phyloP scores from a whole-genome alignment of 768 basidiomycete genomes.

The Suillus fuscotomentosus region DNA sequence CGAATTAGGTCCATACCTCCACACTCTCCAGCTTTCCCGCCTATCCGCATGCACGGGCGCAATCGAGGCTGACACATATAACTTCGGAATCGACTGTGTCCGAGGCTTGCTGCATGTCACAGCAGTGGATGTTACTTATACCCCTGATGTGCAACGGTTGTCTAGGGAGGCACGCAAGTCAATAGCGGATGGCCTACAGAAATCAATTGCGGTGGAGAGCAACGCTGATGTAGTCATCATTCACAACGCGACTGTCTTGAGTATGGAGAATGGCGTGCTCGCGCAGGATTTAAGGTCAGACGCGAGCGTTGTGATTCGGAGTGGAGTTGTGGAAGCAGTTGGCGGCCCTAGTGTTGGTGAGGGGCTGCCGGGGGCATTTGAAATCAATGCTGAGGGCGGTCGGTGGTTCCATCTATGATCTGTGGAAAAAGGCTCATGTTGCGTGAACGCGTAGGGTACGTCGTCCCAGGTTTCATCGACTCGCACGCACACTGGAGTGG shows the following conservation, averaged over 20 bases:
- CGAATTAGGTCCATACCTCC: conserved; percentile 57
- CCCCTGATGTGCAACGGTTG: conserved; percentile 59
- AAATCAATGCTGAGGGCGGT: conserved; percentile 66
- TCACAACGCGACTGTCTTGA: conserved; percentile 66
- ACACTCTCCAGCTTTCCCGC: conserved; percentile 56
- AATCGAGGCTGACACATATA: conserved; percentile 47
- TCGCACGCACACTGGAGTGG: conserved; percentile 77
- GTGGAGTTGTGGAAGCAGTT: conserved; percentile 57
- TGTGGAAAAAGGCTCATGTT: background rate
- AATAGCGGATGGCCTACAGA: background rate
- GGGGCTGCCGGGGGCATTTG: conserved; percentile 38
- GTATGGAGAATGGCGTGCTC: conserved; percentile 58
- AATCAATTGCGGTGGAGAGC: conserved; percentile 8
- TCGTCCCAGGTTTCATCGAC: conserved; percentile 74
- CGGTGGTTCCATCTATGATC: conserved; percentile 13
- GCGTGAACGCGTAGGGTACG: conserved; percentile 42
- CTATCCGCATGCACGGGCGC: conserved; percentile 46
- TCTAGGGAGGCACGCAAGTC: conserved; percentile 44
- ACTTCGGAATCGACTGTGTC: conserved; percentile 64
- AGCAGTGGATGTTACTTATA: conserved; percentile 56
- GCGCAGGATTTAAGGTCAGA: conserved; percentile 48
- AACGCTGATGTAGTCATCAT: conserved; percentile 50
- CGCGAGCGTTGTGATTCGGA: conserved; percentile 52
- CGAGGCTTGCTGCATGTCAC: conserved; percentile 55
- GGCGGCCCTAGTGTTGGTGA: conserved; percentile 33